phyloP scores from a whole-genome alignment of 139 green algal genomes.

The Volvox africanus region DNA sequence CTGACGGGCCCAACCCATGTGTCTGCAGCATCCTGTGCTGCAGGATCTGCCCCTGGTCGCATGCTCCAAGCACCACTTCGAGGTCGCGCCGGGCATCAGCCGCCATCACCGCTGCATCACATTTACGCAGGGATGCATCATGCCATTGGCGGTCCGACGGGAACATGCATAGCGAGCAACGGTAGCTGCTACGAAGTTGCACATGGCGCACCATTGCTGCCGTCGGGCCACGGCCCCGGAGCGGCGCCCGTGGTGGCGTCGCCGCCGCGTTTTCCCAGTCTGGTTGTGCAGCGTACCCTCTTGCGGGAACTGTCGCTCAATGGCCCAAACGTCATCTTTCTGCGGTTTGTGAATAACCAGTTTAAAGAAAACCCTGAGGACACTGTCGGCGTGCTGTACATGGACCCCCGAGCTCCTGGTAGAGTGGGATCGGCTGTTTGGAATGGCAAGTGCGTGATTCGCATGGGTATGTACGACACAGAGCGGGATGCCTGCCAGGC shows the following conservation, averaged over 20 bases:
- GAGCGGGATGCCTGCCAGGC: slow-evolving; percentile 42
- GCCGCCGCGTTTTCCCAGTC: neutral
- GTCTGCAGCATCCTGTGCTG: neutral
- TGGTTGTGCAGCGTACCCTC: slow-evolving; percentile 3
- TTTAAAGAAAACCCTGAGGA: slow-evolving; percentile 27
- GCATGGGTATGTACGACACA: slow-evolving; percentile 48
- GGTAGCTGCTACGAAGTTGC: neutral
- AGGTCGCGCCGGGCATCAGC: neutral
- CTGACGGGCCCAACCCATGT: neutral
- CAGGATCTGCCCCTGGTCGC: no score
- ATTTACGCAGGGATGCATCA: neutral
- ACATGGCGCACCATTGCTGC: neutral
- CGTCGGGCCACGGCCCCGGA: neutral
- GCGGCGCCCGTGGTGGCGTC: neutral
- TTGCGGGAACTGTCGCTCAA: neutral
- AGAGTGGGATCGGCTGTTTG: neutral
- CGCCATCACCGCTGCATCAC: slow-evolving; percentile 6
- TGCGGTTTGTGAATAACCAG: slow-evolving; percentile 16
- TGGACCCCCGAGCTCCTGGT: neutral
- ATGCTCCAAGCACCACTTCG: neutral
- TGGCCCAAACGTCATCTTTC: neutral
- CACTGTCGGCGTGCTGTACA: slow-evolving; percentile 30
- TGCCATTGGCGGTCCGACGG: neutral
- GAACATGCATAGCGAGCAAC: neutral
- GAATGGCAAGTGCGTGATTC: slow-evolving; percentile 22